Evolutionary conservation across 2,329 filamentous ascomycete species (phyloP).

Genomic region (Penicillium frequentans): DNA sequence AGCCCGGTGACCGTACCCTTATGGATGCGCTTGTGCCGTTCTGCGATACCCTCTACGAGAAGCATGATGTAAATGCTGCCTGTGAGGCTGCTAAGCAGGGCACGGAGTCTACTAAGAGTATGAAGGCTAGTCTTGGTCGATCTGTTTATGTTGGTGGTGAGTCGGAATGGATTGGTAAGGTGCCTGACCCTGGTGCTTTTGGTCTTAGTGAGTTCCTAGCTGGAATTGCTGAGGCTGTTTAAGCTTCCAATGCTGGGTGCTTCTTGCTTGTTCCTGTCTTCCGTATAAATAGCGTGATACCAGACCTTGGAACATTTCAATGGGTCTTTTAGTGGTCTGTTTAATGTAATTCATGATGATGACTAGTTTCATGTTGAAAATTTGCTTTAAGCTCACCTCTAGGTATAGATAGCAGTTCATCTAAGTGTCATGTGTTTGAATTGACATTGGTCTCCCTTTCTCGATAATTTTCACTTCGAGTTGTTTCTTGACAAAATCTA

Average conservation of each 20-base stretch:
- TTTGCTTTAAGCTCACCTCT: neutral
- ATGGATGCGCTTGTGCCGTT: constrained; percentile 91
- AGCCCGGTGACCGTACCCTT: constrained; percentile 83
- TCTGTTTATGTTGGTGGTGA: constrained; percentile 77
- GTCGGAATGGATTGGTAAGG: constrained; percentile 64
- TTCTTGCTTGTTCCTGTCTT: constrained; percentile 7
- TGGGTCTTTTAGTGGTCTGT: constrained; percentile 3
- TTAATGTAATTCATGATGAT: constrained; percentile 22
- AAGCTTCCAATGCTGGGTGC: constrained; percentile 11
- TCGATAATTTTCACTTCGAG: no score
- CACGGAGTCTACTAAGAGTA: constrained; percentile 82
- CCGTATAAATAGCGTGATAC: constrained; percentile 34
- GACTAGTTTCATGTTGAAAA: neutral
- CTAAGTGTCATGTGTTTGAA: no score
- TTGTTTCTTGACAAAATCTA: no score
- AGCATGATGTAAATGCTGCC: constrained; percentile 68
- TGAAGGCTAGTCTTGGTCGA: constrained; percentile 84
- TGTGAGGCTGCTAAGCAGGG: constrained; percentile 73
- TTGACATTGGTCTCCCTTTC: no score
- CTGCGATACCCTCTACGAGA: constrained; percentile 66
- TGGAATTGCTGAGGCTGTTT: constrained; percentile 64
- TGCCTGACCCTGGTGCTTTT: constrained; percentile 71
- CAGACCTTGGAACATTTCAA: constrained; percentile 1
- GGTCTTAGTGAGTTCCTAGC: constrained; percentile 84
- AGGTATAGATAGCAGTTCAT: no score